Evolutionary conservation across 179 eudicot genomes (phyloP).

Genomic region (Silene coronaria): DNA sequence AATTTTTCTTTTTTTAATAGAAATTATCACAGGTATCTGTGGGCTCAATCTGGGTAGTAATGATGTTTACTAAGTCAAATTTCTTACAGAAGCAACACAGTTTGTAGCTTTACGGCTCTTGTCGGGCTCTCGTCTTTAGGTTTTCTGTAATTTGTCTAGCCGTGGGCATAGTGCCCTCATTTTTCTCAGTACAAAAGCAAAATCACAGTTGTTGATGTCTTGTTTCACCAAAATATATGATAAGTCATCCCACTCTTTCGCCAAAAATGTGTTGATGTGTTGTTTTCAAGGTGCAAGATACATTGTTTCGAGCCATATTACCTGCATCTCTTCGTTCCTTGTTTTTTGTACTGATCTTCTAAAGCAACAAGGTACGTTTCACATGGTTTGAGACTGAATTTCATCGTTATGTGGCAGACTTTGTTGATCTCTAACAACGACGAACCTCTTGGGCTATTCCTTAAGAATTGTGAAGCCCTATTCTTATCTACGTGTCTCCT

Average conservation of each 20-base stretch:
- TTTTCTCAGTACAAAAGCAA: slow-evolving; percentile 34
- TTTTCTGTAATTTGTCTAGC: slow-evolving; percentile 25
- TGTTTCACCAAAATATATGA: slow-evolving; percentile 23
- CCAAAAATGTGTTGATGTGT: too few species aligned
- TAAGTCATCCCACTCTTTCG: slow-evolving; percentile 18
- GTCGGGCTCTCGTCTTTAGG: slow-evolving; percentile 24
- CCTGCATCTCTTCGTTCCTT: not conserved
- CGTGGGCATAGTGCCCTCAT: slow-evolving; percentile 27
- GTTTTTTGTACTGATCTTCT: too few species aligned
- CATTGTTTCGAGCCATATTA: not conserved
- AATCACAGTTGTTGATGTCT: slow-evolving; percentile 21
- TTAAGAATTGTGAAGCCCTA: too few species aligned
- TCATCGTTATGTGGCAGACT: too few species aligned
- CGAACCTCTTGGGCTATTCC: too few species aligned
- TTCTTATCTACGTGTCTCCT: too few species aligned
- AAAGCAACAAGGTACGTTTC: too few species aligned
- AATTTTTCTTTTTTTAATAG: slow-evolving; percentile 30
- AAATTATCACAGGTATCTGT: slow-evolving; percentile 26
- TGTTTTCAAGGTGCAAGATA: slow-evolving; percentile 16
- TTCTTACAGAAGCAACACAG: slow-evolving; percentile 20
- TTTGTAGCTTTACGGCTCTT: slow-evolving; percentile 18
- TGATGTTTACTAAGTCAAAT: slow-evolving; percentile 18
- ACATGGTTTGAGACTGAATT: too few species aligned
- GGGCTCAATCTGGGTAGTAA: slow-evolving; percentile 26
- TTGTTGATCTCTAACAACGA: too few species aligned